Evolutionary conservation across 345 rosid species (phyloP).

Genomic region (Eucalyptus cloeziana): DNA sequence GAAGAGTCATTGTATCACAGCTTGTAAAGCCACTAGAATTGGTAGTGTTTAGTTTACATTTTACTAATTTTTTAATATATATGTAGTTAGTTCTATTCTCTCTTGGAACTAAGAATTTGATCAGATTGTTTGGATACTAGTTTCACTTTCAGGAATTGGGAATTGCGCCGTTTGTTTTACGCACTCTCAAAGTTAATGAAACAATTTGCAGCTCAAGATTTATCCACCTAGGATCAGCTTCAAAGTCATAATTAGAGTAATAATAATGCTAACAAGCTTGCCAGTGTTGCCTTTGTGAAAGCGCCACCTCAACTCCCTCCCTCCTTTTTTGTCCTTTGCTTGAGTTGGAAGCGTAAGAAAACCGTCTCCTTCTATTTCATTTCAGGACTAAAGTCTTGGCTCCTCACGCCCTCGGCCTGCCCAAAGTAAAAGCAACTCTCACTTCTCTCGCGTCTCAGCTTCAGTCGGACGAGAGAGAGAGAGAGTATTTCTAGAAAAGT

Average conservation of each 20-base stretch:
- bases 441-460: not conserved
- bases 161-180: too few relatives aligned
- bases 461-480: not conserved
- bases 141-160: too few relatives aligned
- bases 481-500: not conserved
- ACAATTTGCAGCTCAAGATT: not conserved
- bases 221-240: not conserved
- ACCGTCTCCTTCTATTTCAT: not conserved
- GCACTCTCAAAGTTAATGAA: not conserved
- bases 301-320: not conserved
- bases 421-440: not conserved
- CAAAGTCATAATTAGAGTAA: not conserved
- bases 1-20: accelerated
- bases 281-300: not conserved
- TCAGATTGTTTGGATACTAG: accelerated
- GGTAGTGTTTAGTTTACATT: too few relatives aligned
- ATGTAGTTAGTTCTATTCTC: too few relatives aligned
- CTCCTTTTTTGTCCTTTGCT: not conserved
- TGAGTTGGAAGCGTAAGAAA: not conserved
- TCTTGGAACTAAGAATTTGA: accelerated
- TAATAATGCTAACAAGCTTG: not conserved
- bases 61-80: too few relatives aligned
- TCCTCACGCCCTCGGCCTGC: not conserved
- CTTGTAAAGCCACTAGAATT: accelerated
- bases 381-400: not conserved